These are phyloP conservation scores for Knufia petricola DNA, from an alignment of 2,329 filamentous ascomycete species.

Conservation along the genomic window DNA sequence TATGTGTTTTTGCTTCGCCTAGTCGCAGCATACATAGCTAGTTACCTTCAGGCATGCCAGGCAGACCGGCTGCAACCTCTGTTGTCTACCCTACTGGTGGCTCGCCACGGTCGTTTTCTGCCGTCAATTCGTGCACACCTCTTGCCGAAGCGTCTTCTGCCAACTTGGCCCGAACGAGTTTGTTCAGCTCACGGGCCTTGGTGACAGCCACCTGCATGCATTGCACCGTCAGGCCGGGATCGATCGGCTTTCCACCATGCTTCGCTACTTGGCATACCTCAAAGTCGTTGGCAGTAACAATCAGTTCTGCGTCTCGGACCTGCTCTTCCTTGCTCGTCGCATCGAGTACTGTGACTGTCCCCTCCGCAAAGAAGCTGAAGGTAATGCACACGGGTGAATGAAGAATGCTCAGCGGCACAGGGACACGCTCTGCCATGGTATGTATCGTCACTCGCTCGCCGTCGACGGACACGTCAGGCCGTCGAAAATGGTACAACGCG, in stretches of 20 bases:
- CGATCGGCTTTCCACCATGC: conserved; percentile 71
- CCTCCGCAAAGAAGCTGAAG: conserved; percentile 64
- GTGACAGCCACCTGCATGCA: conserved; percentile 65
- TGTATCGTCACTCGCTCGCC: conserved; percentile 79
- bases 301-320: conserved; percentile 55
- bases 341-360: conserved; percentile 35
- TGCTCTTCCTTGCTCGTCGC: conserved; percentile 42
- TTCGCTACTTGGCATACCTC: conserved; percentile 90
- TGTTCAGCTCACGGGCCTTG: conserved; percentile 72
- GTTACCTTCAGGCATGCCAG: too few relatives aligned
- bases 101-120: conserved; percentile 55
- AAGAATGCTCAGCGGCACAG: conserved; percentile 79
- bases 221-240: conserved; percentile 66
- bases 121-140: conserved; percentile 68
- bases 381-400: conserved; percentile 88
- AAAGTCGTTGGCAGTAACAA: conserved; percentile 81
- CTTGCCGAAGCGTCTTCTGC: conserved; percentile 68
- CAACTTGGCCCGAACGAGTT: conserved; percentile 61
- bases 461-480: conserved; percentile 79
- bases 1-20: too few relatives aligned
- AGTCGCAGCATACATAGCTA: too few relatives aligned
- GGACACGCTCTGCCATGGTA: conserved; percentile 74
- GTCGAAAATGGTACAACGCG: conserved; percentile 79
- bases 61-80: too few relatives aligned
- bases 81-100: conserved; percentile 46